phyloP scores from a whole-genome alignment of 176 grass and related monocot genomes.

The Hyparrhenia diplandra region DNA sequence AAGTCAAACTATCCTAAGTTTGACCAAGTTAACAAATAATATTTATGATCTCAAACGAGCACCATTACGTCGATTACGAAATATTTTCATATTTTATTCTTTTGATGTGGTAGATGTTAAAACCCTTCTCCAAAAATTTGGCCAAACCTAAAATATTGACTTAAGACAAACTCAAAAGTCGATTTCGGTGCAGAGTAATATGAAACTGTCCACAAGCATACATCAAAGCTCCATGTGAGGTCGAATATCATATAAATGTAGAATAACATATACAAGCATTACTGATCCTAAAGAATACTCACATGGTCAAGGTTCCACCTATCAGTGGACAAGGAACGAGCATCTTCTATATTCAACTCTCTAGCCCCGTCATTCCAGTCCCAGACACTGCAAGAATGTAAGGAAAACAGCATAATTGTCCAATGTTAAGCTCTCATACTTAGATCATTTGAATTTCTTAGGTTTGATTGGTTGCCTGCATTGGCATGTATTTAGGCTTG shows the following conservation, averaged over 20 bases:
- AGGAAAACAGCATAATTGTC: constrained; percentile 1
- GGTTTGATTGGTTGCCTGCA: background rate
- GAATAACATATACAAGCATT: background rate
- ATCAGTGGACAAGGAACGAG: constrained; percentile 68
- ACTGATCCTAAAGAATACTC: background rate
- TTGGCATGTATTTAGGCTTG: background rate
- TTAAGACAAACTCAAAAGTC: background rate
- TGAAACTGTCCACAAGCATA: background rate
- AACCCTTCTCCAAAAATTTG: background rate
- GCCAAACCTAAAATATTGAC: background rate
- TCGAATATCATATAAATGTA: background rate
- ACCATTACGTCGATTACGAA: too few relatives aligned
- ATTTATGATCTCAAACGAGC: too few relatives aligned
- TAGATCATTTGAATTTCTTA: background rate
- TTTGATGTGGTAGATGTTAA: background rate
- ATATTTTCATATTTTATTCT: too few relatives aligned
- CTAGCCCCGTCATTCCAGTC: constrained; percentile 70
- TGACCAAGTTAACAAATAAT: too few relatives aligned
- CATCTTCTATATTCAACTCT: constrained; percentile 68
- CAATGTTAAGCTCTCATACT: background rate
- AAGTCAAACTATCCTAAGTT: too few relatives aligned
- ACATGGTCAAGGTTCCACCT: constrained; percentile 81
- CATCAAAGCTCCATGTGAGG: background rate
- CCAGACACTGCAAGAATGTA: constrained; percentile 61
- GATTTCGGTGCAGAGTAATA: background rate